These are phyloP conservation scores for Marasmius oreades DNA, from an alignment of 1,284 basidiomycete genomes.

Conservation along the genomic window DNA sequence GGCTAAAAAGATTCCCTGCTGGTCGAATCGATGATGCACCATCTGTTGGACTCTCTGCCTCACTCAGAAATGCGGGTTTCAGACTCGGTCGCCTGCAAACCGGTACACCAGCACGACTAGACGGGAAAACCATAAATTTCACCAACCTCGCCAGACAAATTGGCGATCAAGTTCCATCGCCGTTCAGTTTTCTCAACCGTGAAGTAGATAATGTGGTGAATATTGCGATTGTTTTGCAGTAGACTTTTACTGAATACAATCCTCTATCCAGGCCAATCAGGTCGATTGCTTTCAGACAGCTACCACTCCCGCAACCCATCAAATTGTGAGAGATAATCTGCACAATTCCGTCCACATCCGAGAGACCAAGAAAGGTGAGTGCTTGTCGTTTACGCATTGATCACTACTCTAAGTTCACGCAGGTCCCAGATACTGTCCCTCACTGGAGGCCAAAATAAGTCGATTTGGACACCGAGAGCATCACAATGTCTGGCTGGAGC, in stretches of 20 bases:
- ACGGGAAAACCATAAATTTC: slow-evolving; percentile 69
- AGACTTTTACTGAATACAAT: neutral
- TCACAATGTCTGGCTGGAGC: slow-evolving; percentile 87
- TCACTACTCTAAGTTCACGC: neutral
- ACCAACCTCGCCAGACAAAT: slow-evolving; percentile 51
- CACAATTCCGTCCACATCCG: slow-evolving; percentile 81
- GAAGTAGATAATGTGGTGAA: slow-evolving; percentile 49
- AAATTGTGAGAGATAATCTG: slow-evolving; percentile 69
- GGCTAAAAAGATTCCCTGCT: slow-evolving; percentile 74
- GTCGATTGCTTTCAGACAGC: slow-evolving; percentile 70
- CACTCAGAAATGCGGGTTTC: slow-evolving; percentile 74
- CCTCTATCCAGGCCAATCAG: slow-evolving; percentile 55
- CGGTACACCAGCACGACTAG: slow-evolving; percentile 83
- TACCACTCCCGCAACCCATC: slow-evolving; percentile 73
- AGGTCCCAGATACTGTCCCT: slow-evolving; percentile 91
- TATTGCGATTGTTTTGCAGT: slow-evolving; percentile 5
- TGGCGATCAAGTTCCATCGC: slow-evolving; percentile 57
- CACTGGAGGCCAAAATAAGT: slow-evolving; percentile 82
- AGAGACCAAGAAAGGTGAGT: slow-evolving; percentile 76
- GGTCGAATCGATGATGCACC: slow-evolving; percentile 79
- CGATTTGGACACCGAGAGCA: slow-evolving; percentile 70
- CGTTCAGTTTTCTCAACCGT: slow-evolving; percentile 57
- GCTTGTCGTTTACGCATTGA: neutral
- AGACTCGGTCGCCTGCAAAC: slow-evolving; percentile 83
- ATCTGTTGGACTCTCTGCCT: slow-evolving; percentile 71